Evolutionary conservation across 306 rosid species (phyloP).

Genomic region (Rosa rugosa): DNA sequence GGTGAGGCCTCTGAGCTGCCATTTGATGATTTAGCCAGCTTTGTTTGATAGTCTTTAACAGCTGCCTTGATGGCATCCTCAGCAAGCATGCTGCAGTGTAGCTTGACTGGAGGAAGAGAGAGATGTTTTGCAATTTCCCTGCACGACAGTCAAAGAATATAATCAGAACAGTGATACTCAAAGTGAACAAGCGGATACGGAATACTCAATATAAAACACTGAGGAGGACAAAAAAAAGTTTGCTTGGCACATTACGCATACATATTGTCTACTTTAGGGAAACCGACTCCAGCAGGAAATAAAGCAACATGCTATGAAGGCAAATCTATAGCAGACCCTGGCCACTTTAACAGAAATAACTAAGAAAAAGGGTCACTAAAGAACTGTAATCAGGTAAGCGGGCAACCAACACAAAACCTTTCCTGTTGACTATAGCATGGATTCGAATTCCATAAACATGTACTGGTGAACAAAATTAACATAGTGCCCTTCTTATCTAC

Average conservation of each 20-base stretch:
- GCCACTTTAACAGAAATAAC: neutral
- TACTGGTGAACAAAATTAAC: neutral
- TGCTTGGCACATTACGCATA: neutral
- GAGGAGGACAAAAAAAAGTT: neutral
- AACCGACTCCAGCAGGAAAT: neutral
- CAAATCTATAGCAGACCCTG: neutral
- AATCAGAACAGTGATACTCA: neutral
- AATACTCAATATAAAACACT: neutral
- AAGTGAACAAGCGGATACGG: neutral
- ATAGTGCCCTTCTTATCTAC: neutral
- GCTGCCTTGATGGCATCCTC: constrained; percentile 99
- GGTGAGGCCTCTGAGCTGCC: constrained; percentile 30
- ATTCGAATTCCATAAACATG: neutral
- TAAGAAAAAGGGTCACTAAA: neutral
- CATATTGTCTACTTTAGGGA: neutral
- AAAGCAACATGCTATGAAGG: neutral
- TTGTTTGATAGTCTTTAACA: constrained; percentile 80
- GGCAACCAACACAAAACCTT: neutral
- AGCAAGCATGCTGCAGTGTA: constrained; percentile 99
- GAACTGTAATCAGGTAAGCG: neutral
- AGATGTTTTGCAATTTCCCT: constrained; percentile 98
- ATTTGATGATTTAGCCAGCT: constrained; percentile 35
- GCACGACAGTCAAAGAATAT: constrained; percentile 12
- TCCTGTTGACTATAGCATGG: neutral
- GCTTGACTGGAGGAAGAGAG: constrained; percentile 95